A percentile compares a stretch with the other conserved stretches of the same genome.
phyloP scores from a whole-genome alignment of 306 rosid species.

The Begonia peltatifolia region DNA sequence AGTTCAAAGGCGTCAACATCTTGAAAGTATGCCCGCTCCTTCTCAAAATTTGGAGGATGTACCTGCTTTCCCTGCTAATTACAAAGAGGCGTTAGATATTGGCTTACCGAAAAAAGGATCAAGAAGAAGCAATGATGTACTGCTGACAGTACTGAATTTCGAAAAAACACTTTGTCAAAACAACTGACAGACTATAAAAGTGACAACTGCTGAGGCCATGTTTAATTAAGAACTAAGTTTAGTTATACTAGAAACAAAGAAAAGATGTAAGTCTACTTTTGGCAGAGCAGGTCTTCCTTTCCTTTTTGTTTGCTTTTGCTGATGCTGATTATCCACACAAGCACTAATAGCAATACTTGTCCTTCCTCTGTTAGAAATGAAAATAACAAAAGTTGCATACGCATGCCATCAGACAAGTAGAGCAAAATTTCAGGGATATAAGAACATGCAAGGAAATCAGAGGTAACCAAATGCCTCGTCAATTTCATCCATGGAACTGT shows the following conservation, averaged over 20 bases:
- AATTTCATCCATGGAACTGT: too few species aligned
- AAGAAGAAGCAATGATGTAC: too few species aligned
- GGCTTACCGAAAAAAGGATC: too few species aligned
- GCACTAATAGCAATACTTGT: conserved; percentile 77
- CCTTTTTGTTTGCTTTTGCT: conserved; percentile 39
- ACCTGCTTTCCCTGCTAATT: conserved; percentile 35
- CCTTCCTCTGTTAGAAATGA: conserved; percentile 56
- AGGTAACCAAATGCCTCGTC: too few species aligned
- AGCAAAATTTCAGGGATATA: too few species aligned
- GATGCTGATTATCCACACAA: conserved; percentile 45
- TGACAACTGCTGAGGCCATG: too few species aligned
- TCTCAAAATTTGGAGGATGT: conserved; percentile 42
- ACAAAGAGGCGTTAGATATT: neutral
- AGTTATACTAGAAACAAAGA: neutral
- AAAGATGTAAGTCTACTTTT: conserved; percentile 29
- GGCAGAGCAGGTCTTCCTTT: conserved; percentile 64
- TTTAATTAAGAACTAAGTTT: too few species aligned
- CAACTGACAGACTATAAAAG: too few species aligned
- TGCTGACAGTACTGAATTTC: too few species aligned
- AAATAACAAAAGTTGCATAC: neutral
- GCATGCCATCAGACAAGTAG: too few species aligned
- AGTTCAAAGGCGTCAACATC: conserved; percentile 88
- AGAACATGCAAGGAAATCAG: too few species aligned
- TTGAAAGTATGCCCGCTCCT: conserved; percentile 59
- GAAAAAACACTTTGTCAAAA: too few species aligned